Conservation (phyloP, 768 basidiomycete species). For the Boletus reticulatus region DNA sequence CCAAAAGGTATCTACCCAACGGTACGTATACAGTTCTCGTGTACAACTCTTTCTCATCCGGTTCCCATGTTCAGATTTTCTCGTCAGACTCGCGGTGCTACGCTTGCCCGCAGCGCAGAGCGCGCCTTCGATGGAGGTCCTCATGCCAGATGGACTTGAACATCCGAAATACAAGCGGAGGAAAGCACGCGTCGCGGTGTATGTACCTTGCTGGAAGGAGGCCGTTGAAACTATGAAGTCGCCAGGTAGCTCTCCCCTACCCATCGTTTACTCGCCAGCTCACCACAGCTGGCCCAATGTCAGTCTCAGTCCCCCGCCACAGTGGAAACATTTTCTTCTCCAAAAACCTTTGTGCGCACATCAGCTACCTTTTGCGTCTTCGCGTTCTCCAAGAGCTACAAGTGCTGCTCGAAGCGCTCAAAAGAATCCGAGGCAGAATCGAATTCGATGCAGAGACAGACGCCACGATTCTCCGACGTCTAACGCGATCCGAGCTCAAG, state of each 20-base stretch:
- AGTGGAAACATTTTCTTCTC: constrained; percentile 35
- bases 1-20: constrained; percentile 50
- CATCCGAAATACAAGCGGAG: constrained; percentile 58
- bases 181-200: constrained; percentile 44
- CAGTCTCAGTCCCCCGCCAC: constrained; percentile 26
- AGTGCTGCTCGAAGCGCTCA: constrained; percentile 42
- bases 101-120: constrained; percentile 36
- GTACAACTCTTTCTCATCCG: constrained; percentile 1
- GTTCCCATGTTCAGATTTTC: constrained; percentile 47
- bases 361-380: constrained; percentile 64
- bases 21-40: constrained; percentile 39
- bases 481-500: constrained; percentile 62
- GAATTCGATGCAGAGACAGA: constrained; percentile 14
- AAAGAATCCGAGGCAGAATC: neutral
- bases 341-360: constrained; percentile 50
- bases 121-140: constrained; percentile 25
- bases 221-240: constrained; percentile 38
- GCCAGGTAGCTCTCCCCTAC: constrained; percentile 32
- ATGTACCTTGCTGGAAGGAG: constrained; percentile 61
- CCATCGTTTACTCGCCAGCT: neutral
- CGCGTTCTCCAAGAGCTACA: constrained; percentile 76
- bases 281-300: neutral
- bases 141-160: constrained; percentile 62
- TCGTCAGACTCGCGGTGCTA: constrained; percentile 57
- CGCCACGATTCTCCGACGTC: constrained; percentile 52